phyloP scores from a whole-genome alignment of 2,329 filamentous ascomycete species.

The Neofusicoccum laricinum region DNA sequence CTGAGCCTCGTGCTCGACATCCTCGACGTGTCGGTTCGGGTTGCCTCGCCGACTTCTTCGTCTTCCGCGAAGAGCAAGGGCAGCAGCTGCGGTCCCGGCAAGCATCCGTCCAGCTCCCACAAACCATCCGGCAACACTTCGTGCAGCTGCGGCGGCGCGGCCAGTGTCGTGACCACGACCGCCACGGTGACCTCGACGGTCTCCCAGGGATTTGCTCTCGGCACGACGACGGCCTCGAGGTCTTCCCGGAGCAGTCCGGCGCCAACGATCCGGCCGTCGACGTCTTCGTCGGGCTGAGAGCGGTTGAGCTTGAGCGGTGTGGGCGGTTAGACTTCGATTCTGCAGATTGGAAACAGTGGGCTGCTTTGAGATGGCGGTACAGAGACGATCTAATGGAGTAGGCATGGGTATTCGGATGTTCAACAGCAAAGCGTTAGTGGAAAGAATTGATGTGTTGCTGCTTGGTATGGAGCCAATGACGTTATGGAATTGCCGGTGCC shows the following conservation, averaged over 20 bases:
- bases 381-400: too few relatives aligned
- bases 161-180: background rate
- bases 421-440: too few relatives aligned
- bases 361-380: too few relatives aligned
- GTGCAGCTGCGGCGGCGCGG: background rate
- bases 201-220: background rate
- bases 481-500: too few relatives aligned
- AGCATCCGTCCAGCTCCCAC: background rate
- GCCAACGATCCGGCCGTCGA: background rate
- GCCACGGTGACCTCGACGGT: background rate
- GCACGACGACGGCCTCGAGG: background rate
- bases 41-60: background rate
- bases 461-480: too few relatives aligned
- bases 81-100: too few relatives aligned
- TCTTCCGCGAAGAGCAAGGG: background rate
- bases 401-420: too few relatives aligned
- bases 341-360: too few relatives aligned
- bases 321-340: too few relatives aligned
- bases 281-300: background rate
- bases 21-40: constrained; percentile 1
- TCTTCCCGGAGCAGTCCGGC: background rate
- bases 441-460: too few relatives aligned
- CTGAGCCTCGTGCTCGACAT: constrained; percentile 16
- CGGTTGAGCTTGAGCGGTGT: too few relatives aligned
- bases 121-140: background rate